Evolutionary conservation across 208 protist species (phyloP).

Genomic region (Leishmania gerbilli): DNA sequence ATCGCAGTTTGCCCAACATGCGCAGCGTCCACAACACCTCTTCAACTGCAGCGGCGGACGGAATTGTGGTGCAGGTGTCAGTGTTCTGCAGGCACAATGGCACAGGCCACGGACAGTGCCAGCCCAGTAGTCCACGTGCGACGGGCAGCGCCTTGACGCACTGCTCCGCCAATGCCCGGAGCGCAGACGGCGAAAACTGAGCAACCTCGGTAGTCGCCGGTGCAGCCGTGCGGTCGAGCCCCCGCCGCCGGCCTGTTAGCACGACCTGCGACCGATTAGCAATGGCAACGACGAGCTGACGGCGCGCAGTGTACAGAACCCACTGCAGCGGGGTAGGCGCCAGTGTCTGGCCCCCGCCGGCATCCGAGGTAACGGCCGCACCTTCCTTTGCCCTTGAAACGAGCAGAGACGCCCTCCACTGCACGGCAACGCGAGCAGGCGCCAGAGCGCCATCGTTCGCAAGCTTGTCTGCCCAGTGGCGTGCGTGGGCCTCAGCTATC

Average conservation of each 20-base stretch:
- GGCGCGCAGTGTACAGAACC: slow-evolving; percentile 44
- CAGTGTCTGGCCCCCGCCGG: slow-evolving; percentile 6
- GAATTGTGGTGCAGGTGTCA: background rate
- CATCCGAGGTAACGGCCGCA: background rate
- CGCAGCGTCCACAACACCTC: slow-evolving; percentile 43
- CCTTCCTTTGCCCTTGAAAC: background rate
- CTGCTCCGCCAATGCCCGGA: slow-evolving; percentile 18
- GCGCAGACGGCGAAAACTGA: background rate
- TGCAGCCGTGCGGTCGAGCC: background rate
- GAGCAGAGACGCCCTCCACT: slow-evolving; percentile 19
- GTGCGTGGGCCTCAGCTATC: background rate
- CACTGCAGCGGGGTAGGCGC: slow-evolving; percentile 34
- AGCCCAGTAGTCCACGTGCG: slow-evolving; percentile 26
- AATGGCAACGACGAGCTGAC: slow-evolving; percentile 40
- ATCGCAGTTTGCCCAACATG: slow-evolving; percentile 41
- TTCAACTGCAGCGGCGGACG: background rate
- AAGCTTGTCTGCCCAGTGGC: background rate
- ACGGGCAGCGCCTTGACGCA: slow-evolving; percentile 35
- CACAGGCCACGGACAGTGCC: slow-evolving; percentile 33
- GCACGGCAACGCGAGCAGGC: slow-evolving; percentile 20
- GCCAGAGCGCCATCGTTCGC: background rate
- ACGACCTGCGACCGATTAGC: slow-evolving; percentile 40
- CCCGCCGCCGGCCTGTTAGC: slow-evolving; percentile 16
- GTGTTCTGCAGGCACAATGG: background rate
- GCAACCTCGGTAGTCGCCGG: background rate